Base-by-base conservation (phyloP, 441 rosid genomes). In the Gossypium aridum region DNA sequence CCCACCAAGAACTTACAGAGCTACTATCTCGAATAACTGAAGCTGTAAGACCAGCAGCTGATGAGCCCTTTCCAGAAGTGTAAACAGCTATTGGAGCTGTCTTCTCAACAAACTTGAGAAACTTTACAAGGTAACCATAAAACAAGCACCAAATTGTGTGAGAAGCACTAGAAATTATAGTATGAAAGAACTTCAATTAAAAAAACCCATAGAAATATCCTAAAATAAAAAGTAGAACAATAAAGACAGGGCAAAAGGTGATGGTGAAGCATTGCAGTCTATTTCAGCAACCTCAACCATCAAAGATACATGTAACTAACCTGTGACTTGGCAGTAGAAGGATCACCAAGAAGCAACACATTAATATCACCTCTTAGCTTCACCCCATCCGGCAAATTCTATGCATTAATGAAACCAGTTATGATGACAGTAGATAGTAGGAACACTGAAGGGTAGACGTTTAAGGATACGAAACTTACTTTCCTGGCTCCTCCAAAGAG, bases 41-140 rank as follows among this genome's bases (percentile, higher is more conserved):
- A 71, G 98, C 99, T n/a, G 99, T 93, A 72, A 95, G 97, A 79
- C 97, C 97, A 77, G 99, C 97, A 75, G 98, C 99, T 3, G 99
- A 95, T 67, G 99, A 95, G 71, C 98, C 98, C 76, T 91, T 95
- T 68, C 98, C 97, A 59, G 99, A 95, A 59, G 99, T 95, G 78
- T 93, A 95, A 73, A 95, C 97, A 72, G 99, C 95, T 62, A 93
- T 86, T 14, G 99, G 99, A 75, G 99, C 93, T 7, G 97, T 93
- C 92, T 95, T 95, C 87, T 95, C 97, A 23, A 95, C 98, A 78
- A 95, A 95, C 85, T 95, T 95, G 19, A 95, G 96, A 86, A 95
- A 91, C 97, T 95, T 68, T 62, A 80, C 39, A 74, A 55, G 56
- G 45, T 34, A 63, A 77, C 49, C 61, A 55, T 19, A 39, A 61